These are phyloP conservation scores for Arctium lappa DNA, from an alignment of 129 eudicot genomes.

Conservation along the genomic window DNA sequence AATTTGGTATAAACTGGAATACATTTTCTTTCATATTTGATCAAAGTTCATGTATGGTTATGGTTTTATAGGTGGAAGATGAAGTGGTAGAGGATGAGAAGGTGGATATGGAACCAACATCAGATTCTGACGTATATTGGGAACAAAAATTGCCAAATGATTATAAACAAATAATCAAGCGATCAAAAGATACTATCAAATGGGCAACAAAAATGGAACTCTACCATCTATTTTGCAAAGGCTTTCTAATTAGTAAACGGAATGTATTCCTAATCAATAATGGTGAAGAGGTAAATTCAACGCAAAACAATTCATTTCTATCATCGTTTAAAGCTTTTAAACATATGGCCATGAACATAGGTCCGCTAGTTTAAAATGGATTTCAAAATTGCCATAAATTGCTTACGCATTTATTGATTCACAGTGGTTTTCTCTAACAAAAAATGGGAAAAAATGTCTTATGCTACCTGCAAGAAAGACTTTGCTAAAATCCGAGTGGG, in stretches of 20 bases:
- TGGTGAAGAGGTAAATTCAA: neutral
- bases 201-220: neutral
- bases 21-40: no score
- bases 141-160: no score
- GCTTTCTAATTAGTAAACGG: neutral
- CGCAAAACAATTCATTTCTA: no score
- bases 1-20: no score
- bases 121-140: no score
- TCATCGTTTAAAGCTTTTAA: no score
- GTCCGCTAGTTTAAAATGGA: neutral
- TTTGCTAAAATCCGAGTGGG: neutral
- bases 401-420: neutral
- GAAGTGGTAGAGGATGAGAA: no score
- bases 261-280: neutral
- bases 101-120: no score
- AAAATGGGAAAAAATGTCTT: neutral
- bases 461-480: neutral
- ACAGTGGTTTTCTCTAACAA: neutral
- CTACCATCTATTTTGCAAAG: neutral
- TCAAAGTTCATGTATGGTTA: no score
- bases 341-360: no score
- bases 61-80: no score
- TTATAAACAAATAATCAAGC: no score
- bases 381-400: neutral
- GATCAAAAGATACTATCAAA: neutral